These are phyloP conservation scores for Tetrahymena malaccensis DNA, from an alignment of 73 alveolate genomes.

Conservation along the genomic window DNA sequence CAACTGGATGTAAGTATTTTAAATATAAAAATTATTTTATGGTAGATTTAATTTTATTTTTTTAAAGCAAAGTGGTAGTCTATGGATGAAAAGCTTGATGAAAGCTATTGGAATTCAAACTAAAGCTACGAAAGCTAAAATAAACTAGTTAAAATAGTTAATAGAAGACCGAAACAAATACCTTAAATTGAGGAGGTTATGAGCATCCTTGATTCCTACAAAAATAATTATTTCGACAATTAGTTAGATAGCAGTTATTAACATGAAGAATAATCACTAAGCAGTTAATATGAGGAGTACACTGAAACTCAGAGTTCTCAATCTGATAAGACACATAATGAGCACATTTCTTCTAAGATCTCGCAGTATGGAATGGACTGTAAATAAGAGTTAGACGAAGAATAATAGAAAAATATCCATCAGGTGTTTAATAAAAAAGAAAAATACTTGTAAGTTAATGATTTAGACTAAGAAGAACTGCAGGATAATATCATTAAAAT, in stretches of 20 bases:
- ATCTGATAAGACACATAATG: background rate
- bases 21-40: background rate
- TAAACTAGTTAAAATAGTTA: background rate
- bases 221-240: background rate
- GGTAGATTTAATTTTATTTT: background rate
- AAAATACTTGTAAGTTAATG: background rate
- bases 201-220: background rate
- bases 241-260: background rate
- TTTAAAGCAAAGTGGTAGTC: background rate
- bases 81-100: background rate
- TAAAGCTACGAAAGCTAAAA: background rate
- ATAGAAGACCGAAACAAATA: background rate
- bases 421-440: background rate
- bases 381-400: background rate
- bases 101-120: background rate
- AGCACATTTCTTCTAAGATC: background rate
- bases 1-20: background rate
- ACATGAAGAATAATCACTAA: background rate
- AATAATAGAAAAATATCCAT: background rate
- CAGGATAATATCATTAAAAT: too few species aligned
- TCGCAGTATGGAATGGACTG: background rate
- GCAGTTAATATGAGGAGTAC: background rate
- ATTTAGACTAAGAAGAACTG: background rate
- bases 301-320: background rate
- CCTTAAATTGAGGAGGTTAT: background rate